A percentile compares a stretch with the other conserved stretches of the same genome.
These are phyloP conservation scores for Aurinia saxatilis DNA, from an alignment of 345 rosid genomes.

Conservation along the genomic window DNA sequence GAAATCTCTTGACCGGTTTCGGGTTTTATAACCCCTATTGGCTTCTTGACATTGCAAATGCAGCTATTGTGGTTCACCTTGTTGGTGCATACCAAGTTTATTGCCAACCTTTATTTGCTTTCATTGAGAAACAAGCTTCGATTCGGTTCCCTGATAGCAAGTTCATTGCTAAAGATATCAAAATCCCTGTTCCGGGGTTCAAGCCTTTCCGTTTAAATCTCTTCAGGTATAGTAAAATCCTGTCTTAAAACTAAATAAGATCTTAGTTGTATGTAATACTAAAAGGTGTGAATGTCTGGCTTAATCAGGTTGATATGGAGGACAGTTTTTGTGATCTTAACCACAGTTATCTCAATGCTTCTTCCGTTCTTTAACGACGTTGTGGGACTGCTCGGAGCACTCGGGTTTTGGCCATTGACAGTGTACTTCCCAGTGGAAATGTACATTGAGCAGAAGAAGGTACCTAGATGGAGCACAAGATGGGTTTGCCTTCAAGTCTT, in stretches of 20 bases:
- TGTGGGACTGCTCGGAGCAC: slow-evolving; percentile 76
- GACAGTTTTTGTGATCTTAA: slow-evolving; percentile 62
- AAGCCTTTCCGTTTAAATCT: slow-evolving; percentile 43
- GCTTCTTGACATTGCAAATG: slow-evolving; percentile 89
- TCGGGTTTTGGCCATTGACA: slow-evolving; percentile 89
- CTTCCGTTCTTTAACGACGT: slow-evolving; percentile 83
- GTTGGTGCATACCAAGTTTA: slow-evolving; percentile 88
- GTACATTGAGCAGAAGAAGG: slow-evolving; percentile 70
- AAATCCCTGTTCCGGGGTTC: slow-evolving; percentile 45
- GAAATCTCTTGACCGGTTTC: slow-evolving; percentile 78
- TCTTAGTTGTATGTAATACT: background rate
- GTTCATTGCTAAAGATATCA: slow-evolving; percentile 52
- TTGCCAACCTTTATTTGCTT: slow-evolving; percentile 84
- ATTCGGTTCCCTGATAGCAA: slow-evolving; percentile 42
- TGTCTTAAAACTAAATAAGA: background rate
- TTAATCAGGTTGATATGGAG: slow-evolving; percentile 70
- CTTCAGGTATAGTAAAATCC: slow-evolving; percentile 38
- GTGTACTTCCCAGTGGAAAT: slow-evolving; percentile 89
- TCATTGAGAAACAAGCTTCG: slow-evolving; percentile 54
- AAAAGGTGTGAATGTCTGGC: slow-evolving; percentile 4
- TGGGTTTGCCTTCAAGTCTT: slow-evolving; percentile 73
- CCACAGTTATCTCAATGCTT: slow-evolving; percentile 79
- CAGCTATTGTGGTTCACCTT: slow-evolving; percentile 79
- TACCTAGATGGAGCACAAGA: slow-evolving; percentile 72
- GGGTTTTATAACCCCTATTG: slow-evolving; percentile 84